These are phyloP conservation scores for Apiospora rasikravindrae DNA, from an alignment of 2,329 filamentous ascomycete species.

Conservation along the genomic window DNA sequence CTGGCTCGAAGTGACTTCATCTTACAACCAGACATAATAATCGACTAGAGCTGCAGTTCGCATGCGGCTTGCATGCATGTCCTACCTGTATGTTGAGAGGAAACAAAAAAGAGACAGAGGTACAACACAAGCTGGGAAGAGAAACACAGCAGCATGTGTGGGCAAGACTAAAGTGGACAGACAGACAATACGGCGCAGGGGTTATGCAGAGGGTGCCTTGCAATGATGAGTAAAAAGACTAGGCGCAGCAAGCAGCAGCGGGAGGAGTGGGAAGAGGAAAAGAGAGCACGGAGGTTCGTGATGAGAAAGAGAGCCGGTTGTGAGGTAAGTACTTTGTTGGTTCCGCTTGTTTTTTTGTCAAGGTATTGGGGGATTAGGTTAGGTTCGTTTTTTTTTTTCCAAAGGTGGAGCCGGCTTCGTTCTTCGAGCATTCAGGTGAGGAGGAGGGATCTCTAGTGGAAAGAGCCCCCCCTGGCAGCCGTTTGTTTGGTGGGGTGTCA, in stretches of 20 bases:
- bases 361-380: constrained; percentile 5
- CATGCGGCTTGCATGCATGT: constrained; percentile 16
- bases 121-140: constrained; percentile 10
- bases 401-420: constrained; percentile 28
- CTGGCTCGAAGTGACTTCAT: constrained; percentile 12
- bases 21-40: constrained; percentile 17
- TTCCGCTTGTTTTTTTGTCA: neutral
- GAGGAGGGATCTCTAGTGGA: constrained; percentile 21
- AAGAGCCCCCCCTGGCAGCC: constrained; percentile 29
- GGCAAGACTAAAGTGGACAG: neutral
- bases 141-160: constrained; percentile 10
- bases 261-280: neutral
- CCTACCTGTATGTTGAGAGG: neutral
- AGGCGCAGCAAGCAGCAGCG: constrained; percentile 29
- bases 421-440: constrained; percentile 36
- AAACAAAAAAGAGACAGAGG: constrained; percentile 4
- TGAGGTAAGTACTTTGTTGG: neutral
- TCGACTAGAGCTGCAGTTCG: constrained; percentile 15
- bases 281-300: neutral
- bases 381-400: neutral
- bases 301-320: neutral
- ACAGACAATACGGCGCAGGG: constrained; percentile 30
- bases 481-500: constrained; percentile 24
- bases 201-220: constrained; percentile 32
- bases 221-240: constrained; percentile 30